Base-by-base conservation (phyloP, 2,329 filamentous ascomycete species). In the Escovopsis weberi region DNA sequence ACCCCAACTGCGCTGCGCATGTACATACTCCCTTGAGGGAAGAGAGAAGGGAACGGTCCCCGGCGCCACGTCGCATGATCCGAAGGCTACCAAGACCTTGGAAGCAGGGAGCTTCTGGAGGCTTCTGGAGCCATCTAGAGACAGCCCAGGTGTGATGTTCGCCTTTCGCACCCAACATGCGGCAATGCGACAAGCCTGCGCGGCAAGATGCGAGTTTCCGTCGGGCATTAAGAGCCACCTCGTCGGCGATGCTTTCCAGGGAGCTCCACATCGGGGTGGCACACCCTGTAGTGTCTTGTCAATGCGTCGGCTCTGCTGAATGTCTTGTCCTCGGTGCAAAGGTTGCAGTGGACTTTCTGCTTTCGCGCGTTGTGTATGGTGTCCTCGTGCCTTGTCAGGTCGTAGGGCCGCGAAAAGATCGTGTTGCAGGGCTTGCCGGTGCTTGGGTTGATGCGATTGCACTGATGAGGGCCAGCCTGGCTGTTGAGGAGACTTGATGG, bases 331-430 rank as follows among this genome's bases (percentile, higher is more conserved):
- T 96, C 88, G 2, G 85, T 87, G 64, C 91, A 98, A 39, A 94
- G 66, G 48, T 88, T 80, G 62, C 91, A 98, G 37, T 86, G 80
- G 7, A 95, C 87, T 68, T 96, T 96, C 60, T 88, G 80, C 70
- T 95, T 95, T 54, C 85, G 79, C 1, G 80, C 81, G 53, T 95
- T 95, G 72, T 96, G 91, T 50, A 96, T 96, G 0, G 91, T 96
- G 51, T 95, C 89, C 60, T 98, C 91, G 58, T 98, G 91, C 19
- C 91, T 75, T 0, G 91, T 98, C 41, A 98, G 72, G 61, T 98
- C 91, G 68, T 98, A 98, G 2, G 91, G 91, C 18, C 91, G 73
- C 1, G 89, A 95, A 63, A 98, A 96, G 42, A 94, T 72, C 0
- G 87, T 93, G 59, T 85, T 89, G 72, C 91, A 96, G 0, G 87